A percentile compares a stretch with the other conserved stretches of the same genome.
phyloP scores from a whole-genome alignment of 208 protist species.

The Entamoeba histolytica region DNA sequence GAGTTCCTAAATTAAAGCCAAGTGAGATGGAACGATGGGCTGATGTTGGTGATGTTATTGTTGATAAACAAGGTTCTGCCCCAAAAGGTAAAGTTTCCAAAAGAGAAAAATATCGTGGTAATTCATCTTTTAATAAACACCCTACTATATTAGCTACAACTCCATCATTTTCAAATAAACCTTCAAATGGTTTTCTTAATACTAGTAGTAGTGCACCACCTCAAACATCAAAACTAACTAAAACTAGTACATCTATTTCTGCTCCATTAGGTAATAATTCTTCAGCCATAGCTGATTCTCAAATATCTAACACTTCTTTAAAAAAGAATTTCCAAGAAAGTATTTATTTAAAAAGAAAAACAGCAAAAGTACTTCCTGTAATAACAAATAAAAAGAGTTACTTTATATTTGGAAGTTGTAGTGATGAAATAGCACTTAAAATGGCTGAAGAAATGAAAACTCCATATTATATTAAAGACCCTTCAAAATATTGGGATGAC shows the following conservation, averaged over 20 bases:
- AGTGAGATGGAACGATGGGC: background rate
- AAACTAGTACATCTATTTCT: background rate
- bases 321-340: background rate
- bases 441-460: background rate
- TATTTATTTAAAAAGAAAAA: background rate
- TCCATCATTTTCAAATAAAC: no score
- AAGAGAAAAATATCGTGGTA: background rate
- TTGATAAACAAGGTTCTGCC: background rate
- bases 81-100: background rate
- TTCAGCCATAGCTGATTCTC: background rate
- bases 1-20: background rate
- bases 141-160: no score
- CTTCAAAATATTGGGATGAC: background rate
- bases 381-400: background rate
- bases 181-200: background rate
- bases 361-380: background rate
- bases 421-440: background rate
- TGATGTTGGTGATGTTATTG: background rate
- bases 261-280: background rate
- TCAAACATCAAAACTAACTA: background rate
- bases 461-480: background rate
- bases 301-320: background rate
- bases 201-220: no score
- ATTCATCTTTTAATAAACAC: background rate
- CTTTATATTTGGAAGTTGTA: background rate